Conservation (phyloP, 495 filamentous ascomycete genomes). For the Parathielavia appendiculata region DNA sequence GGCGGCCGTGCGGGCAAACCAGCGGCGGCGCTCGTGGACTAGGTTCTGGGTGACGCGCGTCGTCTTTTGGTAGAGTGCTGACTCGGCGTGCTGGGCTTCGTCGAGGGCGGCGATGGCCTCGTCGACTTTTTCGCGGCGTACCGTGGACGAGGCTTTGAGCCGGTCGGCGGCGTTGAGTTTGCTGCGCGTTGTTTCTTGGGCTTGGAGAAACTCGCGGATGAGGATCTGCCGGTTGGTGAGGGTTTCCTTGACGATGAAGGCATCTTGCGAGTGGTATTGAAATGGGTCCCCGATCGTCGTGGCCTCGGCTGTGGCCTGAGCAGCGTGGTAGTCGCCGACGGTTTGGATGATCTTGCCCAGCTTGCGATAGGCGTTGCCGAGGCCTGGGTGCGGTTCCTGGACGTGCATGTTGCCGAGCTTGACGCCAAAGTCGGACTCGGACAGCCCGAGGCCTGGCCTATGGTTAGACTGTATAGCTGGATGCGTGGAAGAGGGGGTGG, state of each 20-base stretch:
- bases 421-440: conserved; percentile 89
- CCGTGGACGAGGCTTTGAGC: conserved; percentile 73
- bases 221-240: conserved; percentile 97
- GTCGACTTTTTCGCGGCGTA: conserved; percentile 90
- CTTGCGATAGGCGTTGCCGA: conserved; percentile 87
- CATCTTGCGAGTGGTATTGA: conserved; percentile 90
- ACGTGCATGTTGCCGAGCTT: conserved; percentile 78
- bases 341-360: conserved; percentile 89
- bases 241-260: conserved; percentile 98
- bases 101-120: conserved; percentile 86
- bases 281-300: conserved; percentile 92
- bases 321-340: conserved; percentile 92
- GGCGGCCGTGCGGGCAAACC: conserved; percentile 80
- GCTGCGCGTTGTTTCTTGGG: conserved; percentile 71
- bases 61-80: conserved; percentile 74
- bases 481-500: not conserved
- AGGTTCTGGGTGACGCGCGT: conserved; percentile 84
- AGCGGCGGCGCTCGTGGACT: conserved; percentile 79
- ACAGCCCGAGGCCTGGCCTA: conserved; percentile 71
- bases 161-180: conserved; percentile 81
- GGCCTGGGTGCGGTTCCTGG: conserved; percentile 83
- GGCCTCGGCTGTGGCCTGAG: conserved; percentile 93
- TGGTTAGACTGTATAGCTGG: not conserved
- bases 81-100: conserved; percentile 74
- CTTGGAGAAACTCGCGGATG: conserved; percentile 87